A percentile compares a stretch with the other conserved stretches of the same genome.
Conservation (phyloP, 2,329 filamentous ascomycete species). For the Aspergillus fijiensis region DNA sequence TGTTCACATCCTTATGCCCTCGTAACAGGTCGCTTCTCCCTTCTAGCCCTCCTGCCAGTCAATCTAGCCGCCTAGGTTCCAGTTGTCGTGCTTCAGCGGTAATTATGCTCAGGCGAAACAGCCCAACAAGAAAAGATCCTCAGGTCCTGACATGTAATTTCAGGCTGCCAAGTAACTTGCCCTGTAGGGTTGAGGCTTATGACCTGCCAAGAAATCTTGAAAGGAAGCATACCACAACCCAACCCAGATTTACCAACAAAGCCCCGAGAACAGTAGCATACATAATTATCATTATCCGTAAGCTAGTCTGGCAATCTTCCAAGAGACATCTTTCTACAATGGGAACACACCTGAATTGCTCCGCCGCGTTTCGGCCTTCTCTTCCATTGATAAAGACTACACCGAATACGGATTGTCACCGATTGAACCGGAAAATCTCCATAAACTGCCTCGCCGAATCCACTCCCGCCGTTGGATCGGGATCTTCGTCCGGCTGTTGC, state of each 20-base stretch:
- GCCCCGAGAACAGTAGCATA: neutral
- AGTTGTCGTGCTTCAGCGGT: no score
- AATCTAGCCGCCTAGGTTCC: no score
- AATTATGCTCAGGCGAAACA: no score
- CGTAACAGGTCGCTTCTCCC: no score
- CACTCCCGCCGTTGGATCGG: slow-evolving; percentile 36
- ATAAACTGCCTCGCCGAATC: slow-evolving; percentile 48
- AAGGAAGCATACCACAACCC: neutral
- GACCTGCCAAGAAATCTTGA: neutral
- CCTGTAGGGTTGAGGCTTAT: neutral
- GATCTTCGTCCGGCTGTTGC: slow-evolving; percentile 28
- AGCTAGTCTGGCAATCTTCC: no score
- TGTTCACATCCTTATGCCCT: no score
- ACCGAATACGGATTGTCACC: slow-evolving; percentile 19
- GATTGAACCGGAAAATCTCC: slow-evolving; percentile 46
- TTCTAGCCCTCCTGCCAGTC: neutral
- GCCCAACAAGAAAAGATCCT: neutral
- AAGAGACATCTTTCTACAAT: no score
- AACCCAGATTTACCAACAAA: neutral
- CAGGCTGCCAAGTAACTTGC: neutral
- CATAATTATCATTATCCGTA: no score
- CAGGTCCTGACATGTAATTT: neutral
- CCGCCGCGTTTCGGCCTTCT: no score
- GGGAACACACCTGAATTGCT: no score
- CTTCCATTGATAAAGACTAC: neutral